These are phyloP conservation scores for Xylariaceae sp. DNA, from an alignment of 2,329 filamentous ascomycete genomes.

Conservation along the genomic window DNA sequence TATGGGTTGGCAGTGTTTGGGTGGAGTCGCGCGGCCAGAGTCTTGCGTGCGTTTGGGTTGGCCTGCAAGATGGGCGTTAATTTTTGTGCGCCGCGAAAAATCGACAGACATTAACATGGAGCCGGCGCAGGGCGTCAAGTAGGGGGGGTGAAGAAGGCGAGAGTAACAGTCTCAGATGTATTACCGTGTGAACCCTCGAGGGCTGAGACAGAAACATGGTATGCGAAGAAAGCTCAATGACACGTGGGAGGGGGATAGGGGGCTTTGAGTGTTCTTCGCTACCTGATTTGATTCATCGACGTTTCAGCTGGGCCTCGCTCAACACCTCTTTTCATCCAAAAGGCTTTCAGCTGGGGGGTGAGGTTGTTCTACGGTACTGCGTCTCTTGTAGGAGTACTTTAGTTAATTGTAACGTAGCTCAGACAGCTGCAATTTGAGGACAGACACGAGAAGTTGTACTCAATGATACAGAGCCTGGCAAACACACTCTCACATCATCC, in stretches of 20 bases:
- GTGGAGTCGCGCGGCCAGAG: slow-evolving; percentile 31
- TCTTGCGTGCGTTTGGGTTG: slow-evolving; percentile 24
- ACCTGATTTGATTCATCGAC: not conserved
- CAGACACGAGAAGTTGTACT: not conserved
- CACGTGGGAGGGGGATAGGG: not conserved
- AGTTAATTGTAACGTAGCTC: slow-evolving; percentile 2
- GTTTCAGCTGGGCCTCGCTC: slow-evolving; percentile 1
- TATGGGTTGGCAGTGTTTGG: slow-evolving; percentile 21
- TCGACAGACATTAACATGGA: slow-evolving; percentile 1
- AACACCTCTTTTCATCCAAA: not conserved
- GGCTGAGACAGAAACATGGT: not conserved
- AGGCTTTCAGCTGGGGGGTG: not conserved
- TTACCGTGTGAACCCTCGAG: not conserved
- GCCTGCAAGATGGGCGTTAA: slow-evolving; percentile 8
- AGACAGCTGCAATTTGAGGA: slow-evolving; percentile 4
- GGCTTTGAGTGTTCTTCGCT: not conserved
- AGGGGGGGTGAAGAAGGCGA: not conserved
- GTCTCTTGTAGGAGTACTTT: not conserved
- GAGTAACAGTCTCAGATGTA: not conserved
- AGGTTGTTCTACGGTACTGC: not conserved
- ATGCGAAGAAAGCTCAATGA: not conserved
- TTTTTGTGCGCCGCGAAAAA: not conserved
- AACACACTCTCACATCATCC: not conserved
- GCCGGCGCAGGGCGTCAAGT: not conserved
- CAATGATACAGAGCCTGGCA: slow-evolving; percentile 2